phyloP scores from a whole-genome alignment of 306 rosid genomes.

The Abrus precatorius region DNA sequence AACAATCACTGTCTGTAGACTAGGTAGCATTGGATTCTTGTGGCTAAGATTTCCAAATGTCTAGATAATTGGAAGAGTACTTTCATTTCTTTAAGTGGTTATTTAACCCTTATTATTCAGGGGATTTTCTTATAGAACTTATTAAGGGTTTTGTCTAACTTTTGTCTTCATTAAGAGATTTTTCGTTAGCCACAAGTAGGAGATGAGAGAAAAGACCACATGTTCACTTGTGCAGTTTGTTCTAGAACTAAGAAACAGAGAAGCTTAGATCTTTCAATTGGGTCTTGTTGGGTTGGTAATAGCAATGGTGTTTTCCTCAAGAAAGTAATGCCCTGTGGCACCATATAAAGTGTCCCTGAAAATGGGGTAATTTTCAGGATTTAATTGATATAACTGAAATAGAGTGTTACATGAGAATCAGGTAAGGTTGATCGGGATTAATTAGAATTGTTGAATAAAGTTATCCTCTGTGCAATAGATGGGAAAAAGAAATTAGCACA shows the following conservation, averaged over 20 bases:
- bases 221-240: conserved; percentile 9
- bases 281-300: not conserved
- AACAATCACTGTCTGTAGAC: not conserved
- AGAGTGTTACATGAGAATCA: not conserved
- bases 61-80: conserved; percentile 7
- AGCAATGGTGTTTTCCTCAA: conserved; percentile 26
- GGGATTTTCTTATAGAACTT: not conserved
- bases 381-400: conserved; percentile 12
- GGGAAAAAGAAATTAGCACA: not conserved
- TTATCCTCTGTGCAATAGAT: conserved; percentile 15
- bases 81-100: conserved; percentile 22
- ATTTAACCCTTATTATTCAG: conserved; percentile 3
- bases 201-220: not conserved
- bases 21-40: not conserved
- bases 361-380: not conserved
- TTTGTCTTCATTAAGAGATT: not conserved
- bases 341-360: conserved; percentile 21
- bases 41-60: conserved; percentile 8
- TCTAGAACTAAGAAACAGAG: not conserved
- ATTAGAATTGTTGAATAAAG: conserved; percentile 30
- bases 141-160: not conserved
- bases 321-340: not conserved
- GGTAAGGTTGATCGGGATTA: conserved; percentile 14
- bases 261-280: conserved; percentile 15
- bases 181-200: conserved; percentile 1